A percentile compares a stretch with the other conserved stretches of the same genome.
These are phyloP conservation scores for Lasiosphaeria miniovina DNA, from an alignment of 495 filamentous ascomycete genomes.

Conservation along the genomic window DNA sequence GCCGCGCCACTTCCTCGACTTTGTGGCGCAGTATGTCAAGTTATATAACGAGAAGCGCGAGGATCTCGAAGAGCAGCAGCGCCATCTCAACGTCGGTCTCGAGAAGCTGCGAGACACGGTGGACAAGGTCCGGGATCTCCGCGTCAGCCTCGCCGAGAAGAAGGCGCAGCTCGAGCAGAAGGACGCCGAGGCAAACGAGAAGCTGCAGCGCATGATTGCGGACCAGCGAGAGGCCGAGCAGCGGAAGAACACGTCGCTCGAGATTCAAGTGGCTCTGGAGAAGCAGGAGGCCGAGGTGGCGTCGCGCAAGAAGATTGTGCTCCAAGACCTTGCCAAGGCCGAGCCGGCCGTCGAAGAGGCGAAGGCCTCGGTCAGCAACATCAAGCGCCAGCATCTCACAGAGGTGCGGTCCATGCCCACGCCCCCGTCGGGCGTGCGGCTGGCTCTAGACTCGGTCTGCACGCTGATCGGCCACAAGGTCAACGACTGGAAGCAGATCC, in stretches of 20 bases:
- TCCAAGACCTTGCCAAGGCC: conserved; percentile 82
- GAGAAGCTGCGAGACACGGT: conserved; percentile 98
- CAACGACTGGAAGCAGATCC: conserved; percentile 84
- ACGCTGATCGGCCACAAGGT: conserved; percentile 88
- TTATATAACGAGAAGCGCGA: conserved; percentile 98
- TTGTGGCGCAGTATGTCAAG: conserved; percentile 96
- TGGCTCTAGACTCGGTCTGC: conserved; percentile 93
- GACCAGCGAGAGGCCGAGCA: conserved; percentile 96
- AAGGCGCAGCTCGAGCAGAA: conserved; percentile 90
- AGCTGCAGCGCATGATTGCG: conserved; percentile 92
- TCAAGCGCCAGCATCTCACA: conserved; percentile 93
- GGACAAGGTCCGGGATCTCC: conserved; percentile 91
- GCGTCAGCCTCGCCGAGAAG: conserved; percentile 87
- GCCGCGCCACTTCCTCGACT: conserved; percentile 94
- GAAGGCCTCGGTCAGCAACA: conserved; percentile 92
- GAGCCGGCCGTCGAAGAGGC: conserved; percentile 93
- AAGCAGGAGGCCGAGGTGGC: conserved; percentile 89
- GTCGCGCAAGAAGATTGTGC: conserved; percentile 75
- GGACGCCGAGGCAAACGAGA: conserved; percentile 93
- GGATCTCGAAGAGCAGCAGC: conserved; percentile 96
- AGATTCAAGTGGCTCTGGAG: conserved; percentile 83
- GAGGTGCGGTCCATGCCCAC: conserved; percentile 97
- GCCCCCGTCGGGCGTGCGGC: conserved; percentile 82
- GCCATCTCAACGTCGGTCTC: conserved; percentile 94
- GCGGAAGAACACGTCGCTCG: conserved; percentile 77